Evolutionary conservation across 805 yeast genomes (phyloP), one percentile per base, ranked within the genome.

Genomic region (Saccharomycopsis oosterbeekiorum): DNA sequence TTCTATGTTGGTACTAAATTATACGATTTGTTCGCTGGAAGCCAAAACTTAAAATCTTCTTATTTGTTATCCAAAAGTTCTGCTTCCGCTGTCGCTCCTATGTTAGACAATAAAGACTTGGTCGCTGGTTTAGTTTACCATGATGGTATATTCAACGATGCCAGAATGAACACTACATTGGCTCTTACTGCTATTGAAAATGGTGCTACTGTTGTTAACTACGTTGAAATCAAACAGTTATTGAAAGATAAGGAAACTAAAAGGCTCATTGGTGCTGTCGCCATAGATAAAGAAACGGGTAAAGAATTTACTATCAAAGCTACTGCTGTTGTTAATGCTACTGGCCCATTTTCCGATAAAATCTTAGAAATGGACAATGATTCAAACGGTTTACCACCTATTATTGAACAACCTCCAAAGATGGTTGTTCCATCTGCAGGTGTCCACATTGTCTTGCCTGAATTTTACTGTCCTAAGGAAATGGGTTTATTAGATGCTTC

Each of bases 381-480:
- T 70, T 80, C 84, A 39, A 73, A 78, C 64, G 92, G 92, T 36
- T 70, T 81, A 67, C 84, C 91, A 40, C 86, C 87, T 66, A 72
- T 72, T 65, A 74, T 70, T 26, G 74, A 75, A 55, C 75, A 74
- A 61, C 69, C 77, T 43, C 92, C 90, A 69, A 77, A 82, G 68
- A 89, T 93, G 86, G 96, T 92, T 64, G 96, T 91, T 61, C 97
- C 97, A 53, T 86, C 96, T 17, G 84, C 93, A 43, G 98, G 98
- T 75, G 96, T 90, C 57, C 98, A 92, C 74, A 81, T 92, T 69
- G 85, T 92, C 58, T 80, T 92, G 66, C 98, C 98, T 26, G 96
- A 92, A 67, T 92, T 82, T 79, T 92, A 89, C 76, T 87, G 96
- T 74, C 96, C 97, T 59, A 81, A 81, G 70, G 84, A 84, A 65